Evolutionary conservation across 805 yeast species (phyloP).

Genomic region (Phaffomyces opuntiae): DNA sequence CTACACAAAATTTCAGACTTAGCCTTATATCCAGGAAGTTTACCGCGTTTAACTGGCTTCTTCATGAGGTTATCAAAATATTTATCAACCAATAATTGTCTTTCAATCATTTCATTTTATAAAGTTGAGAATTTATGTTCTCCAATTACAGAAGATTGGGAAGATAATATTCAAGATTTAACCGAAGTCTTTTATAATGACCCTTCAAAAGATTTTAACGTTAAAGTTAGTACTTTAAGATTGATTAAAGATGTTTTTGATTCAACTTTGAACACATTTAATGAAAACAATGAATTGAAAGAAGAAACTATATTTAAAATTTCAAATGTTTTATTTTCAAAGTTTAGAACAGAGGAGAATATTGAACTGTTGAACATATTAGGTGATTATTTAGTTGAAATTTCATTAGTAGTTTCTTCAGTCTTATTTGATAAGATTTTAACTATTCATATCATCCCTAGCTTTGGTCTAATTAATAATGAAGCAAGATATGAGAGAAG

Average conservation of each 20-base stretch:
- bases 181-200: slow-evolving; percentile 38
- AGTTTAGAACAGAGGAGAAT: slow-evolving; percentile 13
- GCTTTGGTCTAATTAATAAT: slow-evolving; percentile 5
- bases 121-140: slow-evolving; percentile 45
- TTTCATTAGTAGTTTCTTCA: slow-evolving; percentile 8
- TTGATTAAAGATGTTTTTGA: slow-evolving; percentile 21
- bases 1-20: slow-evolving; percentile 27
- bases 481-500: slow-evolving; percentile 14
- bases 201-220: slow-evolving; percentile 15
- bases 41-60: slow-evolving; percentile 34
- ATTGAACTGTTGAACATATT: slow-evolving; percentile 26
- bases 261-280: slow-evolving; percentile 11
- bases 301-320: slow-evolving; percentile 11
- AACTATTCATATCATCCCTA: slow-evolving; percentile 20
- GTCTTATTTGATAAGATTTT: slow-evolving; percentile 16
- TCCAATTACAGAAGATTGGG: slow-evolving; percentile 46
- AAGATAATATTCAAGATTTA: slow-evolving; percentile 35
- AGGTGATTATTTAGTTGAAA: slow-evolving; percentile 23
- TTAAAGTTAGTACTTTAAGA: slow-evolving; percentile 27
- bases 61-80: slow-evolving; percentile 31
- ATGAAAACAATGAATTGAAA: slow-evolving; percentile 4
- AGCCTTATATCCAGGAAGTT: slow-evolving; percentile 33
- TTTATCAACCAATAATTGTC: slow-evolving; percentile 32
- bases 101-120: slow-evolving; percentile 41
- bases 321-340: slow-evolving; percentile 12